phyloP scores from a whole-genome alignment of 352 stramenopile genomes.

The Pythium brachiatum region DNA sequence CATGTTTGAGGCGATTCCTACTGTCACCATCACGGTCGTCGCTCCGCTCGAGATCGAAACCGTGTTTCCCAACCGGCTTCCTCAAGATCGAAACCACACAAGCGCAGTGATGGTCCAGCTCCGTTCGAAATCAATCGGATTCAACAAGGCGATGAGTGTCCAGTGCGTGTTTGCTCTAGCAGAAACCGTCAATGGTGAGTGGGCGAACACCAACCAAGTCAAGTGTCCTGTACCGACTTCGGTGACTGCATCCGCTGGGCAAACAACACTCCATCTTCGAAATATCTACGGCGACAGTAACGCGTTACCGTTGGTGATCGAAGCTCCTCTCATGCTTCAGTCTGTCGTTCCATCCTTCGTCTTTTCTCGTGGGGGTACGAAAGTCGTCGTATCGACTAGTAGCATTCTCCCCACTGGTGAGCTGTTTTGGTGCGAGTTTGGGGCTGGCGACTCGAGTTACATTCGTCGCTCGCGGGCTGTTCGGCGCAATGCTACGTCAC shows the following conservation, averaged over 20 bases:
- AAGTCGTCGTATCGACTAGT: not conserved
- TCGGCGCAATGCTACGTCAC: not conserved
- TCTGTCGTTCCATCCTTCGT: conserved; percentile 4
- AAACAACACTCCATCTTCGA: conserved; percentile 1
- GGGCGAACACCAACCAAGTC: not conserved
- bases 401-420: not conserved
- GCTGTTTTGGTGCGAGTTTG: conserved; percentile 8
- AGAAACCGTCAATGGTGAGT: not conserved
- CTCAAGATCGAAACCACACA: not conserved
- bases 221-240: conserved; percentile 1
- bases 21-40: conserved; percentile 3
- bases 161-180: conserved; percentile 2
- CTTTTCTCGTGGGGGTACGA: conserved; percentile 5
- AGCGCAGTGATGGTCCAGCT: not conserved
- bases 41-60: conserved; percentile 1
- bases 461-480: not conserved
- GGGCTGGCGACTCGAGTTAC: not conserved
- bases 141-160: not conserved
- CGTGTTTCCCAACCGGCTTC: not conserved
- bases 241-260: not conserved
- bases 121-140: not conserved
- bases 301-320: not conserved
- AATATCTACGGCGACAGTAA: conserved; percentile 11
- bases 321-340: conserved; percentile 3
- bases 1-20: not conserved